Percentiles rank a stretch among this genome's conserved stretches.
Conservation (phyloP, 495 filamentous ascomycete genomes). For the Penicillium simplicissimum region DNA sequence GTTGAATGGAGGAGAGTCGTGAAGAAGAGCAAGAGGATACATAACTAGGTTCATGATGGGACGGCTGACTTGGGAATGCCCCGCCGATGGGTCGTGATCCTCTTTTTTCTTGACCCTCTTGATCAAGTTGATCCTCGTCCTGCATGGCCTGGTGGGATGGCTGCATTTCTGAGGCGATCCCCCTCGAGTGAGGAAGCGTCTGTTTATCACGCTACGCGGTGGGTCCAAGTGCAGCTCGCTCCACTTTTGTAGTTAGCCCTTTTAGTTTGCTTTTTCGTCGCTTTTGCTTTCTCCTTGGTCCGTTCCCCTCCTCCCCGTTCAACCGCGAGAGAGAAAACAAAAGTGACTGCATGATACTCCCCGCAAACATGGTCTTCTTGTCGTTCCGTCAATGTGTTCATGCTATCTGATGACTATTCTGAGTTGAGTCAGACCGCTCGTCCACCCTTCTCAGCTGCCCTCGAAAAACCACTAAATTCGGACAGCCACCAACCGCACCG, state of each 20-base stretch:
- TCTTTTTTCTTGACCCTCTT: background rate
- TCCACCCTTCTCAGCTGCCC: background rate
- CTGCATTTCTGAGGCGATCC: slow-evolving; percentile 28
- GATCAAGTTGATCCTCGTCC: slow-evolving; percentile 10
- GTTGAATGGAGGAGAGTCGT: background rate
- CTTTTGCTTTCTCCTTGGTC: background rate
- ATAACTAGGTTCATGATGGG: background rate
- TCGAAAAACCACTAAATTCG: background rate
- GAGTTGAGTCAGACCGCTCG: background rate
- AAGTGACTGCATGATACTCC: background rate
- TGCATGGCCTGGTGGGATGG: slow-evolving; percentile 13
- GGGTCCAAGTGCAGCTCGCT: slow-evolving; percentile 9
- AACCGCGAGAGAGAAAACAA: slow-evolving; percentile 10
- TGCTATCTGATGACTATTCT: background rate
- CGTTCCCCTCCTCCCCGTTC: slow-evolving; percentile 18
- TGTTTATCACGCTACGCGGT: slow-evolving; percentile 13
- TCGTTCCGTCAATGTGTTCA: background rate
- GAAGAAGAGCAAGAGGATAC: background rate
- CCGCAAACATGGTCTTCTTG: background rate
- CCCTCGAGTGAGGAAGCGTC: slow-evolving; percentile 7
- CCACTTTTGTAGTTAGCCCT: background rate
- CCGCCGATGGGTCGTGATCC: slow-evolving; percentile 3
- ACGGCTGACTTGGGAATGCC: slow-evolving; percentile 8
- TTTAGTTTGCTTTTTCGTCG: background rate
- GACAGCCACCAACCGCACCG: slow-evolving; percentile 23